Base-by-base conservation (phyloP, 306 rosid species). In the Corylus americana region DNA sequence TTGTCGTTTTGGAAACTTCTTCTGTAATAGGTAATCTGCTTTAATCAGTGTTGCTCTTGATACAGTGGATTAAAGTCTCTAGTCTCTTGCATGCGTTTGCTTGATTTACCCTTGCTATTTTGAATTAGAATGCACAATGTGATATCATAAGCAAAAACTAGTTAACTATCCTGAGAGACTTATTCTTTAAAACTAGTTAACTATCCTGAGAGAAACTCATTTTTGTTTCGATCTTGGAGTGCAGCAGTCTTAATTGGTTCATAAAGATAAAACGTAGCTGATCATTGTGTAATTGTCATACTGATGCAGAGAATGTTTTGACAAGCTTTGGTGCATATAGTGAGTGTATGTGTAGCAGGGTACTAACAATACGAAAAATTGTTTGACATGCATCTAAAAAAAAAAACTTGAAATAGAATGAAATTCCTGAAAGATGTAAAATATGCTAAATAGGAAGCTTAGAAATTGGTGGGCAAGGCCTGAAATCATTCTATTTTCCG, bases 1-100 rank as follows among this genome's bases (percentile, higher is more conserved):
- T 12, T 95, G 94, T 80, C 98, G 97, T 78, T 95, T 95, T 88
- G 99, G 98, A 73, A 95, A 95, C 81, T 95, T 95, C 94, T 89
- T 95, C 70, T 91, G 92, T 85, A 93, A 95, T 80, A 91, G 99
- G 99, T 95, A 88, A 42, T 51, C 86, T 76, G 51, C 73, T 84
- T 78, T 63, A 27, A 47, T 55, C 25, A 71, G 69, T 8, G 63
- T 67, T 75, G 74, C 50, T 73, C 57, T 80, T 82, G 62, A 57
- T 44, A 27, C 45, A 49, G 59, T 9, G 25, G 42, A 29, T 25
- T 62, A 55, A 69, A 29, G 83, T 80, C 45, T 73, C 8, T 81
- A 79, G 74, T 79, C 31, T 70, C 74, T 75, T 78, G 53, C 75
- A 31, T 78, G 77, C 80, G 68, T 69, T 78, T 81, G 74, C 69